Conservation (phyloP, 352 stramenopile species). For the Phytophthora multivora region DNA sequence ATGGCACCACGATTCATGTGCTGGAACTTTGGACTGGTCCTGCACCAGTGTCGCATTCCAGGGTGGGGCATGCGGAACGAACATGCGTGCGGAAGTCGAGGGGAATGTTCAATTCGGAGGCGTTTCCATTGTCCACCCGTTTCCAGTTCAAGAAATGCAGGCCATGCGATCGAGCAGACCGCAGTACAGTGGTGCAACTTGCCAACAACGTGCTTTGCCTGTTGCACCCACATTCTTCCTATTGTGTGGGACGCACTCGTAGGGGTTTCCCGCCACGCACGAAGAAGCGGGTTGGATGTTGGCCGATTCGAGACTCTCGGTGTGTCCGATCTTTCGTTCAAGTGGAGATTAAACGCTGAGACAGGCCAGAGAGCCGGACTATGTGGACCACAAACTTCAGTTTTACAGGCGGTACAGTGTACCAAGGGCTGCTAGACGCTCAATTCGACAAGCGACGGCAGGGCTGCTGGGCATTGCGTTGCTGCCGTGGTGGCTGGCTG, state of each 20-base stretch:
- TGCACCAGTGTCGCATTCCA: slow-evolving; percentile 23
- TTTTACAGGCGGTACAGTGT: slow-evolving; percentile 10
- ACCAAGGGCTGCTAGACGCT: neutral
- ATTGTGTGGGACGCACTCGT: slow-evolving; percentile 1
- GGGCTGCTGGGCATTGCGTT: neutral
- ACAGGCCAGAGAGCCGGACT: slow-evolving; percentile 14
- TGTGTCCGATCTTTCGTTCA: neutral
- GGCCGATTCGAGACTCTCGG: neutral
- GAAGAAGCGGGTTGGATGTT: neutral
- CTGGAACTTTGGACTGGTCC: slow-evolving; percentile 19
- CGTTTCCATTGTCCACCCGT: slow-evolving; percentile 16
- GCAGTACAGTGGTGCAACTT: neutral
- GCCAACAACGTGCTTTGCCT: neutral
- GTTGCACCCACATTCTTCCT: slow-evolving; percentile 3
- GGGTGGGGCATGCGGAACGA: slow-evolving; percentile 11
- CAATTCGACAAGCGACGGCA: neutral
- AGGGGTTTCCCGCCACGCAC: slow-evolving; percentile 11
- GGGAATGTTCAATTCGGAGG: slow-evolving; percentile 25
- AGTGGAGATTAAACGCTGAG: slow-evolving; percentile 15
- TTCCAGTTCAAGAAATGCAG: slow-evolving; percentile 23
- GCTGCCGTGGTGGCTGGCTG: neutral
- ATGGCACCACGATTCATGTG: neutral
- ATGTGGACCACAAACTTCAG: slow-evolving; percentile 15
- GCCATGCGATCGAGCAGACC: slow-evolving; percentile 16
- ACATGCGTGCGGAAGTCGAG: slow-evolving; percentile 26